phyloP scores from a whole-genome alignment of 441 rosid species.

The Euphorbia celastroides region DNA sequence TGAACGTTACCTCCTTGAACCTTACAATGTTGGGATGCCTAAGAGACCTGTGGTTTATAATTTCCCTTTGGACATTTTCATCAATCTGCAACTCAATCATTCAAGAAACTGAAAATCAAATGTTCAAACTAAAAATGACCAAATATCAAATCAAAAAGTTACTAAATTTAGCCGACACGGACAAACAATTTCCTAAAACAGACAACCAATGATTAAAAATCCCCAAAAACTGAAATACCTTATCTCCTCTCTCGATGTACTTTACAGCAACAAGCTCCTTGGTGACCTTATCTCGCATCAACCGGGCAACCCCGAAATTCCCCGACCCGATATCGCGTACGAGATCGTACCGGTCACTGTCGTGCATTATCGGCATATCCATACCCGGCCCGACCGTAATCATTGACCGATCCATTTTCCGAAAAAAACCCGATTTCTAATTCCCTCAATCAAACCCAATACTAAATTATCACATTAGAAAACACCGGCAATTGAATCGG shows the following conservation, averaged over 20 bases:
- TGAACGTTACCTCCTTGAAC: constrained; percentile 97
- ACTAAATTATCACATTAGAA: constrained; percentile 10
- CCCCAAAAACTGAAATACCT: constrained; percentile 36
- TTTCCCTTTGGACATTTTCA: constrained; percentile 93
- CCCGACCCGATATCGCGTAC: constrained; percentile 91
- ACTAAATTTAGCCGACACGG: constrained; percentile 11
- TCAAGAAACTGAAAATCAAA: no score
- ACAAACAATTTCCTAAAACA: constrained; percentile 1
- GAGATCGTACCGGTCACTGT: constrained; percentile 91
- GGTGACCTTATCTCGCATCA: constrained; percentile 82
- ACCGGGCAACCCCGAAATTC: constrained; percentile 89
- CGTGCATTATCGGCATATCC: constrained; percentile 99
- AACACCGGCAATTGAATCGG: no score
- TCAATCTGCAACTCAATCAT: constrained; percentile 67
- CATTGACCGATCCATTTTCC: constrained; percentile 54
- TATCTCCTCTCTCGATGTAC: constrained; percentile 96
- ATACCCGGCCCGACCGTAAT: constrained; percentile 55
- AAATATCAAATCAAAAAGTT: not conserved
- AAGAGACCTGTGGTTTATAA: constrained; percentile 84
- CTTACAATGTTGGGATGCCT: constrained; percentile 94
- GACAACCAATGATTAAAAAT: constrained; percentile 5
- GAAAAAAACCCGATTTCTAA: not conserved
- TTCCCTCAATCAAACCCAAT: not conserved
- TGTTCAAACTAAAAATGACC: constrained; percentile 3
- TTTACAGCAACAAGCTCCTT: constrained; percentile 94